Evolutionary conservation across 345 rosid genomes (phyloP), one percentile per base, ranked within the genome.

Genomic region (Eucalyptus cloeziana): DNA sequence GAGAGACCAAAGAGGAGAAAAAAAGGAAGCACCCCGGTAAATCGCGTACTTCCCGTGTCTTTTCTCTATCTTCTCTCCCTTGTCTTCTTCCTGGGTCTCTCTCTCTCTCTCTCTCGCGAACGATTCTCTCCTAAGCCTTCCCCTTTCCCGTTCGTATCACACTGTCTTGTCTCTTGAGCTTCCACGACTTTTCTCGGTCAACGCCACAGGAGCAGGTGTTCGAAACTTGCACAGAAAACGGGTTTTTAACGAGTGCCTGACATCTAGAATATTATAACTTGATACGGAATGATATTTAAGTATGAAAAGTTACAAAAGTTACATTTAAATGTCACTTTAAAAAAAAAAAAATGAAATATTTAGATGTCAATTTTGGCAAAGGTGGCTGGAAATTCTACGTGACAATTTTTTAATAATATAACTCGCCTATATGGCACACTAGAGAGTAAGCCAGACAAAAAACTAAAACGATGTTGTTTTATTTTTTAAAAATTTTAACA

Each of bases 281-380:
- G 22, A 51, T 2, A 16, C 2, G 2, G 1, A 16, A 51, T 0
- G 4, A 51, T 0, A 16, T 16, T 16, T 16, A 51, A 51, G 2
- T 51, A 1, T 0, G 1, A 51, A 51, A 51, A 6, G 0, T 51
- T 51, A 6, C 8, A 2, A 16, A 50, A 49, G 6, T 15, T 1
- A 16, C 1, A 50, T 50, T 16, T 50, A 50, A 50, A 50, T 50
- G 7, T 50, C 14, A 49, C 14, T 1, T 50, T 50, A n/a, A n/a
- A n/a, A n/a, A n/a, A n/a, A 5, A 5, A 49, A 49, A 14, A 50
- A 50, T 50, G 7, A 2, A 21, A 51, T 3, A 51, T 3, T 5
- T 51, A 16, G 6, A 51, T 51, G 21, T 7, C 21, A 51, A 51
- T 51, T 50, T 51, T 8, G 16, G 8, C 21, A 6, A 51, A 51